Base-by-base conservation (phyloP, 1,139 yeast species). In the Blastobotrys elegans region DNA sequence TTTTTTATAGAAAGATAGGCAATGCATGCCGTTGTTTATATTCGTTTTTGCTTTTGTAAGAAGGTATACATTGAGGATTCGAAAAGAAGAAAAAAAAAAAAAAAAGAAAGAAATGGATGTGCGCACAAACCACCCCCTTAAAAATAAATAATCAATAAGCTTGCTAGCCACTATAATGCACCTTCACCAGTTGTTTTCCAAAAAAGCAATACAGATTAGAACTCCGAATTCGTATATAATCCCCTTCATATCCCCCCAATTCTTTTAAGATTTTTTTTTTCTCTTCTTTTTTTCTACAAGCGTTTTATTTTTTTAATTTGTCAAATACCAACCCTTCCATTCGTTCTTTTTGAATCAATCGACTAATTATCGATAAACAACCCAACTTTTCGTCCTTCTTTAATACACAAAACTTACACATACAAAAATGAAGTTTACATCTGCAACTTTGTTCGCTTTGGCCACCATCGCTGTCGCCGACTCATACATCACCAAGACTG, bases 391-490 rank as follows among this genome's bases (percentile, higher is more conserved):
- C 35, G 45, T 40, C 48, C 30, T 39, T 46, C 48, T 35, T 39
- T 46, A 45, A 31, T 32, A 33, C 14, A 16, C 24, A 17, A 26
- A 17, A 17, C 13, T 26, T 30, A 30, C 32, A 14, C 11, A 43
- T 21, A 41, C 47, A 39, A 44, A 30, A 40, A 44, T 44, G 47
- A 50, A 47, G 46, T 50, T 48, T 43, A 17, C 37, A 13, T 13
- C 37, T 33, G 26, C 51, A 18, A 39, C 44, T 40, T 31, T 38
- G n/a, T 33, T 50, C 40, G 43, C 50, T 34, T 29, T 49, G 32
- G 50, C 49, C 42, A 50, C 43, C 40, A 42, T 41, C 34, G 47
- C 42, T 21, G 41, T 43, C 29, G 49, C 47, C n/a, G 27, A 20
- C 41, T 11, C 24, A 29, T 36, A 33, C n/a, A 34, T 44, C 40